These are phyloP conservation scores for Coniferiporia sulphurascens DNA, from an alignment of 1,284 basidiomycete species.

Conservation along the genomic window DNA sequence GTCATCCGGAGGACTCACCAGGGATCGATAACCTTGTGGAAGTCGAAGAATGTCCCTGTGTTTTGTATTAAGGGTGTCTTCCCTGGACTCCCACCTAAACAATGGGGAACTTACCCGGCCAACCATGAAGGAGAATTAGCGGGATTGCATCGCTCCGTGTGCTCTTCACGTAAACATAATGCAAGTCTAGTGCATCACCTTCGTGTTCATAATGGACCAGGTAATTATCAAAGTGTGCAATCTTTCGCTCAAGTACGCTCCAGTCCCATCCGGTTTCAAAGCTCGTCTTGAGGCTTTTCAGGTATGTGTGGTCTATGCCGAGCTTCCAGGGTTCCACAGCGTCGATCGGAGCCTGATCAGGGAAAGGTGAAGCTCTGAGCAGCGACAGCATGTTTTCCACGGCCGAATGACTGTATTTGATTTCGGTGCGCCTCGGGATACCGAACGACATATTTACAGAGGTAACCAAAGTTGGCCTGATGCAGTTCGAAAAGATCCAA, in stretches of 20 bases:
- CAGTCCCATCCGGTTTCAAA: constrained; percentile 19
- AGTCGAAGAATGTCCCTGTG: constrained; percentile 25
- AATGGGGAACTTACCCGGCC: constrained; percentile 19
- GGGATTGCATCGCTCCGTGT: constrained; percentile 22
- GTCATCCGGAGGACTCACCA: constrained; percentile 20
- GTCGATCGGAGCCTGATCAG: constrained; percentile 16
- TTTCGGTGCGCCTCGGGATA: neutral
- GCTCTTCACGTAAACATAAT: constrained; percentile 23
- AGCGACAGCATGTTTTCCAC: constrained; percentile 12
- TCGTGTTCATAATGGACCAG: constrained; percentile 19
- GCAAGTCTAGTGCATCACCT: constrained; percentile 17
- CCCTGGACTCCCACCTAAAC: too few relatives aligned
- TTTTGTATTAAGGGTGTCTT: neutral
- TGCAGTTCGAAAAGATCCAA: neutral
- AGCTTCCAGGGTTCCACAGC: constrained; percentile 15
- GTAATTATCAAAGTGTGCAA: constrained; percentile 19
- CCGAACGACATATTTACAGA: constrained; percentile 6
- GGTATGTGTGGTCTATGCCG: constrained; percentile 18
- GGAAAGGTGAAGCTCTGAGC: constrained; percentile 5
- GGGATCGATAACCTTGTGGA: constrained; percentile 23
- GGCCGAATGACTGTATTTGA: neutral
- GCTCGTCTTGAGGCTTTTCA: constrained; percentile 17
- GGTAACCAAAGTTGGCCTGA: neutral
- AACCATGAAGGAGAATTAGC: constrained; percentile 24
- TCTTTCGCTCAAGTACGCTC: constrained; percentile 10